Evolutionary conservation across 306 rosid genomes (phyloP).

Genomic region (Glycine tomentella): DNA sequence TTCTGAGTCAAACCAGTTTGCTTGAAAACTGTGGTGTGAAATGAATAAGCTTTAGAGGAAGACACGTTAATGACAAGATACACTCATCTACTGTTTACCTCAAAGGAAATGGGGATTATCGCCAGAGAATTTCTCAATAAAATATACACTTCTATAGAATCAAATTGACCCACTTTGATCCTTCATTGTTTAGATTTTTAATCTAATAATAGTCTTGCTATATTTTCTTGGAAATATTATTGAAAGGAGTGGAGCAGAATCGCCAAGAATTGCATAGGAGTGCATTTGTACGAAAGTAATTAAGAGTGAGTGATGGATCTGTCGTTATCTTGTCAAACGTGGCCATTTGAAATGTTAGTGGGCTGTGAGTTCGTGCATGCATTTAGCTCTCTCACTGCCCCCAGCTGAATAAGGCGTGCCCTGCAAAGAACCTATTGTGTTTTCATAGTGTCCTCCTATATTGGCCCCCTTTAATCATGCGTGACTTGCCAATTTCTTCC

Average conservation of each 20-base stretch:
- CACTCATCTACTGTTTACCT: neutral
- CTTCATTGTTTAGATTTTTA: neutral
- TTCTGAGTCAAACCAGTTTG: neutral
- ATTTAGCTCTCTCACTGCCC: neutral
- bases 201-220: too few relatives aligned
- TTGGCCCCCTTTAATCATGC: too few relatives aligned
- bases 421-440: neutral
- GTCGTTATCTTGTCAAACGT: constrained; percentile 20
- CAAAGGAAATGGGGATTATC: neutral
- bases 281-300: neutral
- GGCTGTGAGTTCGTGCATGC: constrained; percentile 15
- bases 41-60: neutral
- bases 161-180: neutral
- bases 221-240: neutral
- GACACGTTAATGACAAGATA: neutral
- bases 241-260: neutral
- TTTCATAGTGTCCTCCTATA: neutral
- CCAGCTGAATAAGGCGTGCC: constrained; percentile 22
- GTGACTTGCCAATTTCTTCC: too few relatives aligned
- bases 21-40: neutral
- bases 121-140: neutral
- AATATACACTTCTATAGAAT: too few relatives aligned
- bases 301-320: neutral
- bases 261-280: neutral
- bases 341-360: constrained; percentile 25